phyloP scores from a whole-genome alignment of 2,329 filamentous ascomycete genomes.

The Clarireedia homoeocarpa region DNA sequence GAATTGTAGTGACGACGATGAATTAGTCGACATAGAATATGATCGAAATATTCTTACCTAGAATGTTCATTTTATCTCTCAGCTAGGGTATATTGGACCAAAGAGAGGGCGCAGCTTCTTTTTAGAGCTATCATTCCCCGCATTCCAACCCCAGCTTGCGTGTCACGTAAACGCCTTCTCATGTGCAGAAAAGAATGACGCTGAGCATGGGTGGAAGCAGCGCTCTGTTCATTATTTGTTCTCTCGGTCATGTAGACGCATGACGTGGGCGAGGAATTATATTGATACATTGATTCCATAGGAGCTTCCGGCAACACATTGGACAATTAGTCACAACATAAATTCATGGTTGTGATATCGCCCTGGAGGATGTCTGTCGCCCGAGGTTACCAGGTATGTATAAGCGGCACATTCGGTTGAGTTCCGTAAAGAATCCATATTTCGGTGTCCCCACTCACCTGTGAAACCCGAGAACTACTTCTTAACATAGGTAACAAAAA shows the following conservation, averaged over 20 bases:
- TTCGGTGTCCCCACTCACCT: not conserved
- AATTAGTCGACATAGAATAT: not conserved
- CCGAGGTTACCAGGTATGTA: slow-evolving; percentile 1
- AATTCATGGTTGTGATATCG: not conserved
- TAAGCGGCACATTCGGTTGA: not conserved
- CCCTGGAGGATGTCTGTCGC: not conserved
- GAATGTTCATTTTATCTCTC: not conserved
- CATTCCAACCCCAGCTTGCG: slow-evolving; percentile 7
- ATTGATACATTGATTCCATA: not conserved
- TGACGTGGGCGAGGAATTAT: not conserved
- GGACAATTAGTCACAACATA: not conserved
- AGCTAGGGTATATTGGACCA: not conserved
- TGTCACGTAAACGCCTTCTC: not conserved
- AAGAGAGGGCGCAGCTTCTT: not conserved
- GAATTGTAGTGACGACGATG: not conserved
- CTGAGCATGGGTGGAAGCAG: not conserved
- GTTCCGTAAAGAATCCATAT: not conserved
- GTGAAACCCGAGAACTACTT: not conserved
- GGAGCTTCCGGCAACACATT: not conserved
- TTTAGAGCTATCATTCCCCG: not conserved
- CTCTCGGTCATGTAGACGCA: not conserved
- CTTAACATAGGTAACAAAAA: not conserved
- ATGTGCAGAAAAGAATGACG: not conserved
- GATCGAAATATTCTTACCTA: too few species aligned
- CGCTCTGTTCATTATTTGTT: not conserved